Percentiles rank a stretch among this genome's conserved stretches.
These are phyloP conservation scores for Beauveria medogensis DNA, from an alignment of 2,329 filamentous ascomycete species.

Conservation along the genomic window DNA sequence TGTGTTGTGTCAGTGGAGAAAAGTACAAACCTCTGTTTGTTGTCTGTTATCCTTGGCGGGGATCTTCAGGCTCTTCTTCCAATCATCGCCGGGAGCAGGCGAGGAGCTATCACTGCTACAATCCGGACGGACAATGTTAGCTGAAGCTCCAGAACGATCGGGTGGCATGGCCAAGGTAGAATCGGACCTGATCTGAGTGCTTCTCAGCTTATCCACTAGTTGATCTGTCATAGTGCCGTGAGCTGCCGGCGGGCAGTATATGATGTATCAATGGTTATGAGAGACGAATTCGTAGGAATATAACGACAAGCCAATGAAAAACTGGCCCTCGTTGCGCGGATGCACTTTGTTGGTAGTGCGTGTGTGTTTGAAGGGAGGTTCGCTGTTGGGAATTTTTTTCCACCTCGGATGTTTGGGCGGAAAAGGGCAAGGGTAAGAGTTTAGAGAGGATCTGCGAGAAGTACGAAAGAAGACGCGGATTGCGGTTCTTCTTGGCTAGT, in stretches of 20 bases:
- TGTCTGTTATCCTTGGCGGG: conserved; percentile 68
- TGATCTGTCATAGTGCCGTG: conserved; percentile 35
- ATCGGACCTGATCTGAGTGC: conserved; percentile 32
- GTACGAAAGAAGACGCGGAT: not conserved
- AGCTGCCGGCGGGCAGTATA: conserved; percentile 20
- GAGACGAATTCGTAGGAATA: conserved; percentile 10
- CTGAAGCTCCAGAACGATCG: conserved; percentile 15
- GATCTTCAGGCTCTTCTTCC: conserved; percentile 65
- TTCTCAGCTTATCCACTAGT: conserved; percentile 37
- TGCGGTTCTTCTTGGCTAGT: not conserved
- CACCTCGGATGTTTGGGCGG: not conserved
- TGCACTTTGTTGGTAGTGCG: conserved; percentile 9
- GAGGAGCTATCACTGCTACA: conserved; percentile 37
- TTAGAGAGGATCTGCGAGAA: not conserved
- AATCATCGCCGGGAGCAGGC: conserved; percentile 46
- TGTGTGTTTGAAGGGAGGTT: conserved; percentile 2
- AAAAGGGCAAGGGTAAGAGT: not conserved
- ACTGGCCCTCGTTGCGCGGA: conserved; percentile 9
- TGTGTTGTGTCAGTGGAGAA: not conserved
- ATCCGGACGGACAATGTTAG: conserved; percentile 23
- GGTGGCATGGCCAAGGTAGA: not conserved
- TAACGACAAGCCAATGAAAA: conserved; percentile 13
- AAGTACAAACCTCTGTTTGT: conserved; percentile 61
- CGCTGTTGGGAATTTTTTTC: conserved; percentile 8
- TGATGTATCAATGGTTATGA: conserved; percentile 5